Evolutionary conservation across 2,329 filamentous ascomycete species (phyloP).

Genomic region (Pseudocercospora cruenta): DNA sequence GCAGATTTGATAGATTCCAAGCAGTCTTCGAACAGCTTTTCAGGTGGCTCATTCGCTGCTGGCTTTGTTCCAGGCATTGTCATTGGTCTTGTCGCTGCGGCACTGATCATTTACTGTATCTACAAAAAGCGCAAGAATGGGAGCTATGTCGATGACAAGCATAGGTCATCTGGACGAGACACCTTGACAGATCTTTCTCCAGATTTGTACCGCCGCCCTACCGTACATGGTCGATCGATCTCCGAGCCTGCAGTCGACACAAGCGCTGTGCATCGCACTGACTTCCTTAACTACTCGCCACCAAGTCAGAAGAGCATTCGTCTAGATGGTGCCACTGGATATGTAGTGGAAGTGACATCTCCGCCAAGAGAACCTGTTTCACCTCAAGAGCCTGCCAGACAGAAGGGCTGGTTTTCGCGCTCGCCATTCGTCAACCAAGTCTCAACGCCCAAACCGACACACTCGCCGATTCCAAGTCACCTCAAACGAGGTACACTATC

Average conservation of each 20-base stretch:
- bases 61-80: conserved; percentile 41
- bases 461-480: conserved; percentile 35
- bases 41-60: conserved; percentile 39
- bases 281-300: conserved; percentile 38
- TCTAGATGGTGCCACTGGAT: conserved; percentile 21
- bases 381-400: conserved; percentile 17
- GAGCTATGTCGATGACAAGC: conserved; percentile 31
- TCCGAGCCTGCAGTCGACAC: conserved; percentile 37
- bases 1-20: conserved; percentile 9
- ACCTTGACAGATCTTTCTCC: conserved; percentile 35
- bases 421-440: conserved; percentile 36
- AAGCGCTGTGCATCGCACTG: conserved; percentile 36
- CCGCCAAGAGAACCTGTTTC: conserved; percentile 28
- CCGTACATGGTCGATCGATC: conserved; percentile 38
- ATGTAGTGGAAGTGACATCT: conserved; percentile 27
- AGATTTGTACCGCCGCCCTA: conserved; percentile 28
- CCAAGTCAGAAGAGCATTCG: conserved; percentile 25
- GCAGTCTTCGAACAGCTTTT: conserved; percentile 29
- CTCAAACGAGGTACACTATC: conserved; percentile 40
- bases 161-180: conserved; percentile 28
- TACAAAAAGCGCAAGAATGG: conserved; percentile 20
- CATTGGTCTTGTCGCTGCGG: conserved; percentile 34
- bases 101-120: conserved; percentile 33
- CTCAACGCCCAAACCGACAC: conserved; percentile 30
- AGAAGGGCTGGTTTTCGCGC: conserved; percentile 30